These are phyloP conservation scores for Coprinopsis sp. DNA, from an alignment of 768 basidiomycete species.

Conservation along the genomic window DNA sequence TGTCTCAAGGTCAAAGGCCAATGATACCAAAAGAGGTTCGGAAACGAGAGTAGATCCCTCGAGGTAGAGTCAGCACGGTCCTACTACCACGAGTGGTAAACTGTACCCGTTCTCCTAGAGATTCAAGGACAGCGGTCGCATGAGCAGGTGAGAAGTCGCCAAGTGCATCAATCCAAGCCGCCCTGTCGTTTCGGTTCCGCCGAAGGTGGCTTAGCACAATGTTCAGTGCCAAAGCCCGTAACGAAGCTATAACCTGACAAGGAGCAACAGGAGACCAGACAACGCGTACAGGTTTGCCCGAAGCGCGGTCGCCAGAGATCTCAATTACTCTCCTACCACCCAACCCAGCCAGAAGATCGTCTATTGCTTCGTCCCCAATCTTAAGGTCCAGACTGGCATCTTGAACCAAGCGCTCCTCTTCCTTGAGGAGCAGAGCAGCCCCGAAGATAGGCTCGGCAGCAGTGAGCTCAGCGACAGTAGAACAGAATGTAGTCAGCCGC, in stretches of 20 bases:
- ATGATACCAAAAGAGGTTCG: slow-evolving; percentile 54
- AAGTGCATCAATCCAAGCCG: slow-evolving; percentile 69
- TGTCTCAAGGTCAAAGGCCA: slow-evolving; percentile 55
- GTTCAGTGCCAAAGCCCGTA: slow-evolving; percentile 57
- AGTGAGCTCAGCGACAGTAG: slow-evolving; percentile 35
- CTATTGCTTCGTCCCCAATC: slow-evolving; percentile 45
- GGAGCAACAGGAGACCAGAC: background rate
- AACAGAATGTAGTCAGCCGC: slow-evolving; percentile 39
- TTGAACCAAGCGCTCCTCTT: slow-evolving; percentile 16
- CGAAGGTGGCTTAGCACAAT: slow-evolving; percentile 51
- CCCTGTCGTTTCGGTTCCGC: slow-evolving; percentile 29
- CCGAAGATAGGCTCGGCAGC: slow-evolving; percentile 38
- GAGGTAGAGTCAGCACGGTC: background rate
- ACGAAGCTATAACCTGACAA: slow-evolving; percentile 1
- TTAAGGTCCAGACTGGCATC: slow-evolving; percentile 16
- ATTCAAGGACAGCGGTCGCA: slow-evolving; percentile 34
- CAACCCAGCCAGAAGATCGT: slow-evolving; percentile 48
- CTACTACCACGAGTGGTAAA: background rate
- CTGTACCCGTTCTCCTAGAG: slow-evolving; percentile 11
- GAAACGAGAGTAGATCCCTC: slow-evolving; percentile 32
- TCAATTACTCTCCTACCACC: slow-evolving; percentile 55
- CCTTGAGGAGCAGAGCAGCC: slow-evolving; percentile 23
- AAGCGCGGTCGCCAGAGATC: slow-evolving; percentile 58
- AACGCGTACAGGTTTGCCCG: slow-evolving; percentile 64
- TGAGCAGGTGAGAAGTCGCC: slow-evolving; percentile 60